phyloP scores from a whole-genome alignment of 164 flowering plant genomes.

The Liriodendron chinense region DNA sequence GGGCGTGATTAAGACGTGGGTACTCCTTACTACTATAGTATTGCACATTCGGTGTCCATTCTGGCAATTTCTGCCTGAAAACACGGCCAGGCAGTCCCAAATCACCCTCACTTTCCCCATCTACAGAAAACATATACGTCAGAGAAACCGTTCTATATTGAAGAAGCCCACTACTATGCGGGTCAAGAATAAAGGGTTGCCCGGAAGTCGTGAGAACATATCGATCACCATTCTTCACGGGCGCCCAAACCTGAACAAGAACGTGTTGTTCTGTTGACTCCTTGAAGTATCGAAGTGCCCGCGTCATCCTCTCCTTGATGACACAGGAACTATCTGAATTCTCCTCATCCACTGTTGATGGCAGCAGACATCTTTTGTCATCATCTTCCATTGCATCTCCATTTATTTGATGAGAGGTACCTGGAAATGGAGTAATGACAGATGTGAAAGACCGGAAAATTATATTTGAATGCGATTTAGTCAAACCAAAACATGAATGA shows the following conservation, averaged over 20 bases:
- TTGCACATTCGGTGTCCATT: slow-evolving; percentile 98
- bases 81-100: slow-evolving; percentile 98
- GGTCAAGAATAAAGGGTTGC: slow-evolving; percentile 91
- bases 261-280: slow-evolving; percentile 77
- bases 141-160: slow-evolving; percentile 78
- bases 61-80: slow-evolving; percentile 75
- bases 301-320: slow-evolving; percentile 87
- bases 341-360: neutral
- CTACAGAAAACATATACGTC: slow-evolving; percentile 72
- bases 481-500: too few relatives aligned
- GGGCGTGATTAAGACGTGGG: slow-evolving; percentile 73
- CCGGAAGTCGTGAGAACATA: slow-evolving; percentile 87
- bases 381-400: slow-evolving; percentile 26
- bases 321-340: slow-evolving; percentile 53
- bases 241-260: slow-evolving; percentile 97
- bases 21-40: slow-evolving; percentile 82
- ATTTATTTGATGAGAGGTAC: slow-evolving; percentile 29
- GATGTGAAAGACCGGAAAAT: neutral
- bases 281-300: slow-evolving; percentile 78
- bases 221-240: slow-evolving; percentile 61
- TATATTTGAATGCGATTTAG: too few relatives aligned
- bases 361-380: slow-evolving; percentile 27
- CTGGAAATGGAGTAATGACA: slow-evolving; percentile 20
- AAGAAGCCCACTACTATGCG: slow-evolving; percentile 71
- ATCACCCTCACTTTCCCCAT: slow-evolving; percentile 62